These are phyloP conservation scores for Penicillium sp. DNA, from an alignment of 2,329 filamentous ascomycete species.

Conservation along the genomic window DNA sequence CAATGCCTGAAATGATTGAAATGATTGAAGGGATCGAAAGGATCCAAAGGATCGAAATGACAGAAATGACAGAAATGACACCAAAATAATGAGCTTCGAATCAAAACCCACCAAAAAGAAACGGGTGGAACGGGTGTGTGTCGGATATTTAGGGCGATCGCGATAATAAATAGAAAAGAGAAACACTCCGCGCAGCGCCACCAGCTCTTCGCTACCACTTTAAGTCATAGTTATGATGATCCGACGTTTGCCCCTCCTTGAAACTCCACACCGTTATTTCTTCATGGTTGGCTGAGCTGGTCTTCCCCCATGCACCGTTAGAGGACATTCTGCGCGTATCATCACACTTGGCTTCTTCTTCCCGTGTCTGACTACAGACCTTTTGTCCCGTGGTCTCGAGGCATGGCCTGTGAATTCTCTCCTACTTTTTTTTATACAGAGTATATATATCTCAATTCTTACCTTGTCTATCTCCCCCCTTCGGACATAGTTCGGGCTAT, in stretches of 20 bases:
- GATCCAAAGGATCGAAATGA: background rate
- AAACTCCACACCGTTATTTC: slow-evolving; percentile 5
- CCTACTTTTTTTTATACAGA: too few relatives aligned
- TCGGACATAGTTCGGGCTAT: slow-evolving; percentile 5
- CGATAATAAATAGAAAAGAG: slow-evolving; percentile 12
- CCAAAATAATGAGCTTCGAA: background rate
- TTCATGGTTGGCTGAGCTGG: background rate
- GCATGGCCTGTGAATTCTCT: background rate
- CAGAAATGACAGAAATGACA: background rate
- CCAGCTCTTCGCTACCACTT: slow-evolving; percentile 19
- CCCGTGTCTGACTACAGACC: background rate
- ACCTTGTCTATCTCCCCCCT: background rate
- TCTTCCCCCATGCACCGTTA: background rate
- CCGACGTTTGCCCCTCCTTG: slow-evolving; percentile 16
- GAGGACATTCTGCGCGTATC: background rate
- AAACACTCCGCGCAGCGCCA: slow-evolving; percentile 6
- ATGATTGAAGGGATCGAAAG: background rate
- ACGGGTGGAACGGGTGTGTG: slow-evolving; percentile 14
- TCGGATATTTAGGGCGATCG: slow-evolving; percentile 24
- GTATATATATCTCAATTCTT: background rate
- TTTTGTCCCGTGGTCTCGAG: background rate
- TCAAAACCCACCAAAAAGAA: background rate
- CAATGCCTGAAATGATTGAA: background rate
- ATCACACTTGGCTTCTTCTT: background rate
- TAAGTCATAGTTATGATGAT: slow-evolving; percentile 24